phyloP scores from a whole-genome alignment of 192 early-diverging fungal genomes.

The Glomus cerebriforme region DNA sequence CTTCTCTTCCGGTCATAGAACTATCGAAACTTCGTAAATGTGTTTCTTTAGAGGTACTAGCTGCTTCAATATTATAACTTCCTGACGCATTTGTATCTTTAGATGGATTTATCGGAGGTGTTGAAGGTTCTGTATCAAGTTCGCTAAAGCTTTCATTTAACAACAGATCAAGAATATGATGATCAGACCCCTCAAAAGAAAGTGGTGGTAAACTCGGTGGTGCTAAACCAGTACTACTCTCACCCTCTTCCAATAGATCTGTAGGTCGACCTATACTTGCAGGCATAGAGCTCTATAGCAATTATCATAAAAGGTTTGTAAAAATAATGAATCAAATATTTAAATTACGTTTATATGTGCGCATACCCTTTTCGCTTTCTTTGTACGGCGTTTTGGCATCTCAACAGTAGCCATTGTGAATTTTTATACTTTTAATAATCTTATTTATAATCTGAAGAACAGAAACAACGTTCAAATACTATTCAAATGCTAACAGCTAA shows the following conservation, averaged over 20 bases:
- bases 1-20: background rate
- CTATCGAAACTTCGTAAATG: background rate
- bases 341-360: background rate
- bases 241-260: conserved; percentile 8
- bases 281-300: conserved; percentile 30
- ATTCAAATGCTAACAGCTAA: no score
- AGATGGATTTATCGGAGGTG: background rate
- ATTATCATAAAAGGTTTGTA: background rate
- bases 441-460: background rate
- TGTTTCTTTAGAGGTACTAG: background rate
- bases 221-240: background rate
- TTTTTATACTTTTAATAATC: background rate
- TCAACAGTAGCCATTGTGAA: background rate
- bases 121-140: background rate
- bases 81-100: background rate
- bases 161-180: conserved; percentile 29
- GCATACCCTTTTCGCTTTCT: background rate
- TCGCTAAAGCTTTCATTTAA: conserved; percentile 25
- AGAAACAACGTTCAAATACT: background rate
- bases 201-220: background rate
- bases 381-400: background rate
- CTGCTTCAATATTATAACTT: background rate
- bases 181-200: background rate
- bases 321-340: background rate
- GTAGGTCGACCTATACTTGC: background rate